phyloP scores from a whole-genome alignment of 345 rosid genomes.

The Lepidium africanum region DNA sequence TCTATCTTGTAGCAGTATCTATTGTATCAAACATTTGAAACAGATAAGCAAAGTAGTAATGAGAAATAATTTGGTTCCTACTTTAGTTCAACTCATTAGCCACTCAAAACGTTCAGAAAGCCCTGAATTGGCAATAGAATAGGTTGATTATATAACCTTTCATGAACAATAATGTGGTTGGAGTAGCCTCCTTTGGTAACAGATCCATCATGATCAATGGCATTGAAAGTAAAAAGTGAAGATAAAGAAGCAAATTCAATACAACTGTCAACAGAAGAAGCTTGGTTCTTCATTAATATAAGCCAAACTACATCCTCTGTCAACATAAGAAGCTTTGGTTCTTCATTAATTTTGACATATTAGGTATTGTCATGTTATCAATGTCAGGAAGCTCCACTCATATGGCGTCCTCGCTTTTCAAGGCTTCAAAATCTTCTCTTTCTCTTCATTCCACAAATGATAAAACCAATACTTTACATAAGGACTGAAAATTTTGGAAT shows the following conservation, averaged over 20 bases:
- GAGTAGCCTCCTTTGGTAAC: slow-evolving; percentile 90
- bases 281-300: slow-evolving; percentile 5
- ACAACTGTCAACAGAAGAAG: slow-evolving; percentile 17
- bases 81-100: background rate
- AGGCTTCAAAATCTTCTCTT: too few relatives aligned
- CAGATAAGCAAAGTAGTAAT: background rate
- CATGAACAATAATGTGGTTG: slow-evolving; percentile 57
- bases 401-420: too few relatives aligned
- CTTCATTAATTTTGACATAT: too few relatives aligned
- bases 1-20: slow-evolving; percentile 75
- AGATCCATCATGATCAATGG: slow-evolving; percentile 61
- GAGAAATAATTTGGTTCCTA: background rate
- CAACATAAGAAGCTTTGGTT: too few relatives aligned
- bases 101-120: background rate
- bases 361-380: too few relatives aligned
- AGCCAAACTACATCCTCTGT: slow-evolving; percentile 8
- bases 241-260: slow-evolving; percentile 17
- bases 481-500: too few relatives aligned
- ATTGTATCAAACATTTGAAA: background rate
- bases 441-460: too few relatives aligned
- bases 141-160: slow-evolving; percentile 38
- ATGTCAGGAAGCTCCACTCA: too few relatives aligned
- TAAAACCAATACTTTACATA: too few relatives aligned
- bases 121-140: background rate
- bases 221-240: slow-evolving; percentile 52